Evolutionary conservation across 129 eudicot species (phyloP).

Genomic region (Rutidosis leptorrhynchoides): DNA sequence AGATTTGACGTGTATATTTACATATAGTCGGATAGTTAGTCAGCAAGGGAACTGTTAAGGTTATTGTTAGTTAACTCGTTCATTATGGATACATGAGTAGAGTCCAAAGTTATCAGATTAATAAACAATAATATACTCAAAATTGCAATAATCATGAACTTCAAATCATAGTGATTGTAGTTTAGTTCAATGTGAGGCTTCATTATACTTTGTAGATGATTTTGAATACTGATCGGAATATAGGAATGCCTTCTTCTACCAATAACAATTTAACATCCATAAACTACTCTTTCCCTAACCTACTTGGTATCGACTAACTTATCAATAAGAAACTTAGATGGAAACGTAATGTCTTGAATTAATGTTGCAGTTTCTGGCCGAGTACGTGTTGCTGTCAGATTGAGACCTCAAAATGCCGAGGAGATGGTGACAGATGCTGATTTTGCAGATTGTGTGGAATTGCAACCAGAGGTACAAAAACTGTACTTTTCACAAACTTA

Average conservation of each 20-base stretch:
- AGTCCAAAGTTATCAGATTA: background rate
- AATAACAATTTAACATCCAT: background rate
- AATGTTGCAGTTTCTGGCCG: slow-evolving; percentile 65
- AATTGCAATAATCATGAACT: background rate
- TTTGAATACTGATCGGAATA: background rate
- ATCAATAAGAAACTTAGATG: slow-evolving; percentile 1
- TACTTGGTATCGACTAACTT: slow-evolving; percentile 4
- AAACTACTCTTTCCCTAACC: background rate
- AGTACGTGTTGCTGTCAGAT: slow-evolving; percentile 99
- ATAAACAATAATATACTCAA: background rate
- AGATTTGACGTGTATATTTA: background rate
- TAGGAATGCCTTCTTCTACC: background rate
- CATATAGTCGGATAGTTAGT: background rate
- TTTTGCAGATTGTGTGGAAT: slow-evolving; percentile 97
- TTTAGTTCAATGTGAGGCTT: background rate
- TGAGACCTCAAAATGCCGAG: slow-evolving; percentile 93
- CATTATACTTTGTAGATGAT: slow-evolving; percentile 5
- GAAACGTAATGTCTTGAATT: slow-evolving; percentile 15
- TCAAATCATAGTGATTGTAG: background rate
- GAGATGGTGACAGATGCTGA: slow-evolving; percentile 97
- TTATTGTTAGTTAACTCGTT: background rate
- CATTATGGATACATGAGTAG: background rate
- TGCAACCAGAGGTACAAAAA: slow-evolving; percentile 85
- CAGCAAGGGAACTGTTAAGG: background rate
- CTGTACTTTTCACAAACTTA: slow-evolving; percentile 10